These are phyloP conservation scores for Kodamaea sagamina DNA, from an alignment of 805 yeast genomes.

Conservation along the genomic window DNA sequence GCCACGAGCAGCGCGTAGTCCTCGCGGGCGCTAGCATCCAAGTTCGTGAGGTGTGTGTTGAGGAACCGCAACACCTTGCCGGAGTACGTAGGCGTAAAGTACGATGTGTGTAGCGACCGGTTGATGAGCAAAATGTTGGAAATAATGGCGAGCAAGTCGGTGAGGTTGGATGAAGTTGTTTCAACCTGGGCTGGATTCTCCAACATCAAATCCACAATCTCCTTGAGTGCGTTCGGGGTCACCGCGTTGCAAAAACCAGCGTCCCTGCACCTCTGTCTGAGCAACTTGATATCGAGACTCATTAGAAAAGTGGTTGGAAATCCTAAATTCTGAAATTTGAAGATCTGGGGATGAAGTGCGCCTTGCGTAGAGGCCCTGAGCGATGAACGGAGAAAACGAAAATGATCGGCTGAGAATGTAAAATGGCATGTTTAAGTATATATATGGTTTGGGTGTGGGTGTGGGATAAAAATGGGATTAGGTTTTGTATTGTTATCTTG, in stretches of 20 bases:
- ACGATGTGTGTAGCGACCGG: conserved; percentile 19
- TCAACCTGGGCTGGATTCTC: not conserved
- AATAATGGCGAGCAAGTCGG: conserved; percentile 24
- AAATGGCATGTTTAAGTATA: no score
- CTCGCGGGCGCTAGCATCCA: conserved; percentile 7
- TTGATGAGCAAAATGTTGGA: conserved; percentile 30
- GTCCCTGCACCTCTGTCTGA: conserved; percentile 18
- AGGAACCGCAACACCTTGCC: conserved; percentile 13
- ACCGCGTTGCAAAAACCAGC: conserved; percentile 19
- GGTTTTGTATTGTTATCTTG: no score
- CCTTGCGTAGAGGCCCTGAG: no score
- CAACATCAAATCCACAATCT: conserved; percentile 7
- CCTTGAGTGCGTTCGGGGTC: conserved; percentile 7
- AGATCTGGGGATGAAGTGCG: not conserved
- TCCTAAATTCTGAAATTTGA: no score
- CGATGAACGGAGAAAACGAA: no score
- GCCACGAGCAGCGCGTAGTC: conserved; percentile 22
- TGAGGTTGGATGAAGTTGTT: not conserved
- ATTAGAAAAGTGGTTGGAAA: no score
- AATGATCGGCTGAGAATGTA: no score
- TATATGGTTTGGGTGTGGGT: no score
- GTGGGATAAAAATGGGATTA: no score
- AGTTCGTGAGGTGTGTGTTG: conserved; percentile 1
- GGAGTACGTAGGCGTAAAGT: conserved; percentile 25
- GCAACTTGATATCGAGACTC: conserved; percentile 11